Base-by-base conservation (phyloP, 1,284 basidiomycete genomes). In the Boletellus deceptivus region DNA sequence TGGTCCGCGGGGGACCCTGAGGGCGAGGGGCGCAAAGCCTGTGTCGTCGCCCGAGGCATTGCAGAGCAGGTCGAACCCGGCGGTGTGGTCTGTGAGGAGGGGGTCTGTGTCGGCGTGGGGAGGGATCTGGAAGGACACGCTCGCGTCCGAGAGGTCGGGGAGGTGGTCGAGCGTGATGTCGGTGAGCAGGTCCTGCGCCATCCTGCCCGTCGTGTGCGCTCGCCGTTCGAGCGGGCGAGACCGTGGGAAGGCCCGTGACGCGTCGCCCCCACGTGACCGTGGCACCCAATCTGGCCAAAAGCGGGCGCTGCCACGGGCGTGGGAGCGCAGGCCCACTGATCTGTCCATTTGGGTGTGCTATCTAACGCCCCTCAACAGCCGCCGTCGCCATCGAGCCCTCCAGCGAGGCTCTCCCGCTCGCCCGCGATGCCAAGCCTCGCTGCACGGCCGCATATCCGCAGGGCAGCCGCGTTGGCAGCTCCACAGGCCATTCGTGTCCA, bases 71-170 rank as follows among this genome's bases (percentile, higher is more conserved):
- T 75, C 72, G 46, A 68, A 62, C 34, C 52, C 59, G 24, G 37
- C 42, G 5, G 58, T 62, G 38, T 67, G 68, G 52, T 75, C 67
- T 37, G 72, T 71, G 29, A 73, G 70, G 18, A 81, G 64, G 20
- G 77, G 61, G 49, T 74, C 66, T 46, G 73, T 71, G 43, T 59
- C 53, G 6, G 61, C 57, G 34, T 65, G 57, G 7, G 61, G 51
- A 3, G 79, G 77, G 38, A 82, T 78, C 61, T 81, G 77, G 61
- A 82, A 81, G 2, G 79, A 80, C 40, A 76, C 65, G 27, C 75
- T 78, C 10, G 65, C 51, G 17, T 74, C 67, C 10, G 75, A 75
- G 51, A 72, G 60, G 49, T 81, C 76, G 42, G 76, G 78, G 29
- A 79, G 61, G 59, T 78, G 75, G 60, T 75, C 71, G 43, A 73